Base-by-base conservation (phyloP, 83 land plant species). In the Picea engelmannii region DNA sequence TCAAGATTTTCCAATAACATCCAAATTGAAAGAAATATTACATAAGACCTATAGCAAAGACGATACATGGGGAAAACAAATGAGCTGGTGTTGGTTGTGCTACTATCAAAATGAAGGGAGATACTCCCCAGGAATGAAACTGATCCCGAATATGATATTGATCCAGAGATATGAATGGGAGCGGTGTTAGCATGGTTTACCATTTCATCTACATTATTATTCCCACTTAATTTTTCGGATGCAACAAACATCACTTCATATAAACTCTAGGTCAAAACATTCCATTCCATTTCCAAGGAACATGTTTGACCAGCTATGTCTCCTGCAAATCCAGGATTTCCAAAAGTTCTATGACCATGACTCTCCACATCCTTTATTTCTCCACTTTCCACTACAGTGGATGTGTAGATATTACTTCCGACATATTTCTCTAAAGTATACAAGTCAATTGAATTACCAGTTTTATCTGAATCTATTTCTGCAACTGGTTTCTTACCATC, bases 51-150 rank as follows among this genome's bases (percentile, higher is more conserved):
- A 49, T 9, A 49, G 55, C 55, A 78, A 76, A 40, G 15, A 15
- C 76, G 79, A 82, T 88, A 92, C 94, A 92, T 82, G 5, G 94
- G 94, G 49, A 92, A 92, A 23, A 94, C 94, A 81, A 93, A 93
- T 11, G 96, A 93, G n/a, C 87, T 87, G 31, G 91, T 80, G 86
- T 92, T 93, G 31, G 88, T 80, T 44, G 94, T 84, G 83, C 96
- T 93, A 70, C 92, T 89, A 66, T 93, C 94, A 35, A 94, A 93
- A 64, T 92, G 93, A 44, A 84, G 87, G 61, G 98, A 95, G 62
- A 93, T 42, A 82, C 85, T 95, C 4, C 98, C 98, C 42, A 96
- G 91, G 81, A 84, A 89, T 18, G 92, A 79, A 78, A 91, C 79
- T 1, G 84, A 89, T 23, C 90, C 95, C 11, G 92, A 90, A 79